Base-by-base conservation (phyloP, 495 filamentous ascomycete species). In the Platismatia glauca region DNA sequence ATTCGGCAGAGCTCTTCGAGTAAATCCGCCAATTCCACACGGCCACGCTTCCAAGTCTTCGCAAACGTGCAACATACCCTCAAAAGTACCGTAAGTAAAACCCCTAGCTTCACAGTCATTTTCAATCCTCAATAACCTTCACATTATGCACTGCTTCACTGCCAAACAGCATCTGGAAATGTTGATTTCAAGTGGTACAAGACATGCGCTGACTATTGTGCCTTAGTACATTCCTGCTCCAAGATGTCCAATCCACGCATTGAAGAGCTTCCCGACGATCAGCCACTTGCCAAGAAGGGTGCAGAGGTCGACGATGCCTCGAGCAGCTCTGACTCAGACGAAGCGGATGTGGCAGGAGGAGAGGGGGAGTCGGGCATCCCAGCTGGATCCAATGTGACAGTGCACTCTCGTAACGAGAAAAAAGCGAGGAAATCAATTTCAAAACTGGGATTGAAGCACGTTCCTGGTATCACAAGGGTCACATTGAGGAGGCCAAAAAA, bases 331-430 rank as follows among this genome's bases (percentile, higher is more conserved):
- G 88, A 89, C 69, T 95, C 83, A 60, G 86, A 83, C 64, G 78
- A 73, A 27, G 77, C 77, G 57, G 86, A 86, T 70, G 86, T 82
- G 63, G 89, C 82, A 64, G 87, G 86, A 37, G 78, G 78, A 61
- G 71, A 71, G 46, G 79, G 71, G 60, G 85, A 86, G 73, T 73
- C 81, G 68, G 83, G 81, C 73, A 86, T 95, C 70, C 91, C 92
- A 72, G 88, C 85, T 59, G 93, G 93, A 72, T 89, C 90, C 67
- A 81, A 85, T 52, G 88, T 96, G 74, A 84, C 90, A 62, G 86
- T 97, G 69, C 93, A 97, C 83, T 95, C 89, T 70, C 90, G 94
- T 76, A 95, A 95, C 80, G 95, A 99, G 87, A 99, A 99, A 88
- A 99, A 97, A 84, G 95, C 95, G 60, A 85, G 95, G 74, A 97